These are phyloP conservation scores for Coniferiporia sulphurascens DNA, from an alignment of 1,284 basidiomycete species.

Conservation along the genomic window DNA sequence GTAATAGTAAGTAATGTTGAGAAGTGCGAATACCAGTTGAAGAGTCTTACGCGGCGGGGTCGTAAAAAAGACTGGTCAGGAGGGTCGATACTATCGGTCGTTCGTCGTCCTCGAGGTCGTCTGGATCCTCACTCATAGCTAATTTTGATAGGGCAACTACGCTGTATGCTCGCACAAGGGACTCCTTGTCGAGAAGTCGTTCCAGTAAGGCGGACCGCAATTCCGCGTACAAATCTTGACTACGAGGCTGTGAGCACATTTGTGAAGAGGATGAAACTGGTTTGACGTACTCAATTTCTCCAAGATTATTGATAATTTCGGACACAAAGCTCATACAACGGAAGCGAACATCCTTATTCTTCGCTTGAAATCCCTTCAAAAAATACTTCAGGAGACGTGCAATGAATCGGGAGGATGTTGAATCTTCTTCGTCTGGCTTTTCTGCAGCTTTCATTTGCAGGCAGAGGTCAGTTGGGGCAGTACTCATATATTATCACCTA, in stretches of 20 bases:
- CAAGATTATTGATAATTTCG: conserved; percentile 75
- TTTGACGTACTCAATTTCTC: conserved; percentile 75
- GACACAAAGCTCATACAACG: conserved; percentile 77
- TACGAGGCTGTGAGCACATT: conserved; percentile 5
- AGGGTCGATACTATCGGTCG: conserved; percentile 15
- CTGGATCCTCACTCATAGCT: conserved; percentile 16
- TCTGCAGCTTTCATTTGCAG: background rate
- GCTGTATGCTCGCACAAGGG: conserved; percentile 11
- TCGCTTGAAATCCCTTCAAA: conserved; percentile 80
- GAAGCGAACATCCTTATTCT: conserved; percentile 86
- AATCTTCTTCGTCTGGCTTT: conserved; percentile 50
- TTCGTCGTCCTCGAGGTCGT: conserved; percentile 18
- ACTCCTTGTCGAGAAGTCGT: conserved; percentile 15
- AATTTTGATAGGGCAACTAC: conserved; percentile 13
- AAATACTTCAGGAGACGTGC: conserved; percentile 73
- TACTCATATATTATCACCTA: background rate
- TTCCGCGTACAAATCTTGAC: conserved; percentile 17
- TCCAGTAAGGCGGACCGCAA: conserved; percentile 8
- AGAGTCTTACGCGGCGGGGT: conserved; percentile 15
- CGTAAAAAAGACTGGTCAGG: conserved; percentile 6
- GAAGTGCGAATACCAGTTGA: background rate
- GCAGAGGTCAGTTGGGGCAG: background rate
- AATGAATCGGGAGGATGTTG: conserved; percentile 71
- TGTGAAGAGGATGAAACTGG: background rate
- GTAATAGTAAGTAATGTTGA: background rate